Evolutionary conservation across 768 basidiomycete species (phyloP), one percentile per base, ranked within the genome.

Genomic region (Trametes punicea): DNA sequence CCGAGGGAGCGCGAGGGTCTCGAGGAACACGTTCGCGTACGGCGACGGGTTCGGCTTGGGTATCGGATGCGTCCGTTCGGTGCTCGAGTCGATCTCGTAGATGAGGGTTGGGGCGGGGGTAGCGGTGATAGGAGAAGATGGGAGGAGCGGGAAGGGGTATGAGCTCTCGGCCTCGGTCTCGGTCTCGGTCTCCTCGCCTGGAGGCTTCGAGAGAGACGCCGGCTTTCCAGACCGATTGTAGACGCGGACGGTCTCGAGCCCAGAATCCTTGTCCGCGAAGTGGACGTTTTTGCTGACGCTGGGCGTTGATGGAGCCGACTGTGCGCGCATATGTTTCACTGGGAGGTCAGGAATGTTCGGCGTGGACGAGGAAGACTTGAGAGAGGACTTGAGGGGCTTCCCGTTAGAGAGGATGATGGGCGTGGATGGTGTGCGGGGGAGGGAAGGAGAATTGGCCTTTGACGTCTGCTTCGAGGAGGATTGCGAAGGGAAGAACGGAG

Each of bases 301-400:
- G 0, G 81, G 88, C 0, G 86, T 84, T 1, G 81, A 70, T 0
- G 93, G 90, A 27, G 81, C 83, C 7, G 85, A 87, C 67, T 69
- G 75, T 25, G 75, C 71, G 61, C 71, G 75, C 27, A 64, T 48
- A 57, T 66, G 76, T 68, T 64, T 75, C 73, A 48, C 62, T 61
- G 64, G 71, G 67, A 64, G 60, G 48, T 72, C 73, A 39, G 74
- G 69, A 48, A 82, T 79, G 62, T 72, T 74, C 39, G 79, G 77
- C 2, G 77, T 69, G 10, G 81, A 81, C 7, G 75, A 74, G 30
- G 79, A 80, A 0, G 75, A 74, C 69, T 96, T 97, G 64, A 97
- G 81, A 1, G 90, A 88, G 0, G 88, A 80, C 66, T 92, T 92
- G 71, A 97, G 85, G 3, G 92, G 88, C 66, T 91, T 91, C 40